phyloP scores from a whole-genome alignment of 2,329 filamentous ascomycete genomes.

The Sporothrix curviconia region DNA sequence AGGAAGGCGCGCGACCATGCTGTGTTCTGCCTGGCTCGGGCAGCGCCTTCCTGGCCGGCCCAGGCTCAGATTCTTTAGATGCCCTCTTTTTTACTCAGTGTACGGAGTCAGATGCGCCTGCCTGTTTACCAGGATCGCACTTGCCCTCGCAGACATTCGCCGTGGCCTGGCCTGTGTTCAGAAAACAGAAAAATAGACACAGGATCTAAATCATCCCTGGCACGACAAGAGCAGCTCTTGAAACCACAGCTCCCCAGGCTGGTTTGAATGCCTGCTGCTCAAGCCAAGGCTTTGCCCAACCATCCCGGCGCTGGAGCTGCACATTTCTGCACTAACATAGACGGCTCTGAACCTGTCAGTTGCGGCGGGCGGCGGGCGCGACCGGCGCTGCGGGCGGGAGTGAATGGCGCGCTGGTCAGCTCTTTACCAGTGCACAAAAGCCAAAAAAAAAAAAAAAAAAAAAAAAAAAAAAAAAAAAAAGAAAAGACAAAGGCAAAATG shows the following conservation, averaged over 20 bases:
- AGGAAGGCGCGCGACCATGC: not conserved
- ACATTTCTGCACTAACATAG: not conserved
- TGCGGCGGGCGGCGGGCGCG: slow-evolving; percentile 6
- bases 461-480: not conserved
- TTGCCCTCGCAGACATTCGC: not conserved
- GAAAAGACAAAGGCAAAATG: too few relatives aligned
- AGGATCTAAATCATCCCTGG: too few relatives aligned
- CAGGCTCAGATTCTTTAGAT: too few relatives aligned
- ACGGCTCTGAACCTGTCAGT: slow-evolving; percentile 6
- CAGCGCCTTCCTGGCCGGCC: slow-evolving; percentile 1
- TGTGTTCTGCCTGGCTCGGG: not conserved
- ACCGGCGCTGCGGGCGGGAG: slow-evolving; percentile 8
- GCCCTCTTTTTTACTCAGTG: too few relatives aligned
- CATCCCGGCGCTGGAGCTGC: not conserved
- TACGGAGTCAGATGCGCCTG: too few relatives aligned
- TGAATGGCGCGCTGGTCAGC: slow-evolving; percentile 4
- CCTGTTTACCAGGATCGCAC: too few relatives aligned
- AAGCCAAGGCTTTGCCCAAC: not conserved
- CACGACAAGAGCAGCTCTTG: too few relatives aligned
- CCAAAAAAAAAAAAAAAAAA: not conserved
- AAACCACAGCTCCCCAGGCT: not conserved
- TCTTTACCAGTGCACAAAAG: not conserved
- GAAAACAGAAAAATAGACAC: too few relatives aligned
- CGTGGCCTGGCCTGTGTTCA: not conserved
- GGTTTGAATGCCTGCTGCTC: not conserved